Base-by-base conservation (phyloP, 2,329 filamentous ascomycete species). In the Sclerotinia borealis region DNA sequence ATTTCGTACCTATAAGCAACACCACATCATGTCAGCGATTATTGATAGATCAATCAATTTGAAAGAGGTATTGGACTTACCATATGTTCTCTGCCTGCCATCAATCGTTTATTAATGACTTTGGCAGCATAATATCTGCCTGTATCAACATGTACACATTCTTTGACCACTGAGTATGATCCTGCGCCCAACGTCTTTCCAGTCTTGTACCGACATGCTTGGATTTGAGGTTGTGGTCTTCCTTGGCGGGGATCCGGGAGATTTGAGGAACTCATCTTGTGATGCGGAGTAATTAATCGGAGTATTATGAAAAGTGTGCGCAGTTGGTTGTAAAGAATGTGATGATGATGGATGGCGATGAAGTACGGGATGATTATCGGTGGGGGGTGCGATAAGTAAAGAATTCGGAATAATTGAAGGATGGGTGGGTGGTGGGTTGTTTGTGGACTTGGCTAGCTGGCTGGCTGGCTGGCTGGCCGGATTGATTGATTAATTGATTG, bases 61-160 rank as follows among this genome's bases (percentile, higher is more conserved):
- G 25, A 22, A 29, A n/a, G 29, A 39, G 36, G 27, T 64, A 59
- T 34, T 22, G 56, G 48, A 72, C 78, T 66, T 75, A 97, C 95
- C 95, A 99, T 99, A 77, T 98, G 95, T 79, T 99, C 95, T 70
- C 95, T 85, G 39, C 95, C 95, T 8, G 92, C 91, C 95, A 99
- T 99, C 69, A 99, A 81, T 64, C 93, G 85, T 83, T 99, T 99
- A 80, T 99, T 99, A 78, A 99, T 99, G 67, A 99, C 95, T 77
- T 99, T 99, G 66, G 95, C 93, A 34, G 95, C 95, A 87, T 98
- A 99, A 78, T 97, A 98, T 69, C 93, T 87, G 51, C 93, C 93
- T 0, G 95, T 98, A 72, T 98, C 93, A 73, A 98, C 98, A 76
- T 99, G 95, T 34, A 98, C 93, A 75, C 95, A 99, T 79, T 99